Percentiles rank a stretch among this genome's conserved stretches.
phyloP scores from a whole-genome alignment of 2,329 filamentous ascomycete genomes.

The Trichoderma breve region DNA sequence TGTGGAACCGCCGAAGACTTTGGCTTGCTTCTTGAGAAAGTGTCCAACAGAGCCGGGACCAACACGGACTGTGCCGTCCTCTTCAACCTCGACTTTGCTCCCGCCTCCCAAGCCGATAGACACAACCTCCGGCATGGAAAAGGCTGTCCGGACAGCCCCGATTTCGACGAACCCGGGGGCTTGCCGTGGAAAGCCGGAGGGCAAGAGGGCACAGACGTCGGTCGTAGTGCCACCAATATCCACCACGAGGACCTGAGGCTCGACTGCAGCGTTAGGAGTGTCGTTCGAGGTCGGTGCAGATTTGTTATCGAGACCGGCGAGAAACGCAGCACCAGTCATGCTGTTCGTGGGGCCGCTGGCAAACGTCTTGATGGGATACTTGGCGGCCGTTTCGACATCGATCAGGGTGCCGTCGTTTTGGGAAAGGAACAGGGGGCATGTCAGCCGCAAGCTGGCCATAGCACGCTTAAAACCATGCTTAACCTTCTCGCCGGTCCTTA shows the following conservation, averaged over 20 bases:
- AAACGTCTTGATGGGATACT: slow-evolving; percentile 53
- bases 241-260: slow-evolving; percentile 46
- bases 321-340: slow-evolving; percentile 52
- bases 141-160: slow-evolving; percentile 58
- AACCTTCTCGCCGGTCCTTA: slow-evolving; percentile 46
- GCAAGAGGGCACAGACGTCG: slow-evolving; percentile 56
- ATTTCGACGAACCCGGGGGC: slow-evolving; percentile 58
- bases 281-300: slow-evolving; percentile 3
- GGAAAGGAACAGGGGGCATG: slow-evolving; percentile 48
- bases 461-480: slow-evolving; percentile 48
- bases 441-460: slow-evolving; percentile 41
- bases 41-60: slow-evolving; percentile 58
- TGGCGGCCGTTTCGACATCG: slow-evolving; percentile 45
- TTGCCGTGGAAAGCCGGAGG: slow-evolving; percentile 59
- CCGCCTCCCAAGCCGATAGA: slow-evolving; percentile 59
- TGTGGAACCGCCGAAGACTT: slow-evolving; percentile 52
- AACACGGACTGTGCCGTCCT: slow-evolving; percentile 39
- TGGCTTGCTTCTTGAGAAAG: slow-evolving; percentile 45
- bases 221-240: slow-evolving; percentile 62
- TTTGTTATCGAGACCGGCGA: slow-evolving; percentile 45
- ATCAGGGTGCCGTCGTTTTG: slow-evolving; percentile 55
- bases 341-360: slow-evolving; percentile 55
- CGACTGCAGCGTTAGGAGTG: not conserved
- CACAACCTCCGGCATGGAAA: slow-evolving; percentile 55
- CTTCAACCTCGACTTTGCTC: slow-evolving; percentile 31